Base-by-base conservation (phyloP, 495 filamentous ascomycete species). In the Xylaria flabelliformis region DNA sequence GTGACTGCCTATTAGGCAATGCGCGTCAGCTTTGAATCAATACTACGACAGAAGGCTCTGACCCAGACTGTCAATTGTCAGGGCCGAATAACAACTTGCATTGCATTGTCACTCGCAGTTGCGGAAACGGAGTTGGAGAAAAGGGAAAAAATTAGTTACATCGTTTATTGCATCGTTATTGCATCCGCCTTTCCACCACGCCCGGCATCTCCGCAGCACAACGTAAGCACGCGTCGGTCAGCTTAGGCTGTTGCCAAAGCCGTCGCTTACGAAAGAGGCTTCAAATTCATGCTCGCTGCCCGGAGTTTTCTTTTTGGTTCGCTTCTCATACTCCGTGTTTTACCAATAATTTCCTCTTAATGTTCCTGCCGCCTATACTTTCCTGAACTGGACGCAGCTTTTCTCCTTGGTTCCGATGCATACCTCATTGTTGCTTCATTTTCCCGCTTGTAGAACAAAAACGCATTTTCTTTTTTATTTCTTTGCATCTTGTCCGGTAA, bases 1-100 rank as follows among this genome's bases (percentile, higher is more conserved):
- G 73, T 83, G 61, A 71, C 82, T 67, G 79, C 79, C 68, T 82
- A 79, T 64, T 84, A 83, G 80, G 67, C 61, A 63, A 51, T 29
- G 34, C 66, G 50, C 53, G 21, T 41, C 39, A 41, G 26, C 24
- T 29, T 61, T 39, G 32, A 58, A 50, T 24, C 17, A 63, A 66
- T 61, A 67, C 67, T 51, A 74, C 72, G 73, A 74, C 69, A 74
- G 71, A 76, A 71, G 69, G 71, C 65, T 50, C 66, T 66, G 64
- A 62, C 67, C 67, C 29, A 48, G 41, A 69, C 8, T 9, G 9
- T 34, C 1, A 13, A 69, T 59, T 41, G 17, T 36, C 26, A 62
- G 67, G 56, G 53, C 67, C 42, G 67, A 69, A 17, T 50, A 69
- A 69, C 39, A 42, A 67, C 65, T n/a, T 56, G 24, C 67, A 61